Base-by-base conservation (phyloP, 2,329 filamentous ascomycete species). In the Colletotrichum liaoningense region DNA sequence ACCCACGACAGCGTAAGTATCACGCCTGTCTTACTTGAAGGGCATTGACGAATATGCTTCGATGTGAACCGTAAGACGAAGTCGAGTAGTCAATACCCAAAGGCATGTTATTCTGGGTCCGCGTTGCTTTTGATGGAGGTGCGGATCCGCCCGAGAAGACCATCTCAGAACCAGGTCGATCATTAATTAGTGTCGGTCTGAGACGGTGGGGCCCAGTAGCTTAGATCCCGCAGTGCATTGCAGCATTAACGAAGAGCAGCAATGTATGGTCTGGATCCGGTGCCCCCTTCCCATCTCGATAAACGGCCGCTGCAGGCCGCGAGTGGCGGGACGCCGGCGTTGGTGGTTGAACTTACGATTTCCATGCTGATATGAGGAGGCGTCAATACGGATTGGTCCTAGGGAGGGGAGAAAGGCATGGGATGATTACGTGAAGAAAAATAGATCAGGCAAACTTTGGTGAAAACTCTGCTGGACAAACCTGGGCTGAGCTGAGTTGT, bases 261-360 rank as follows among this genome's bases (percentile, higher is more conserved):
- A 22, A 57, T 56, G 24, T 11, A 24, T n/a, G 55, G 66, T 55
- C 66, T 73, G 67, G 59, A 59, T 56, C 54, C 54, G 42, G 56
- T 24, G 26, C 35, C 56, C 28, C 28, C 67, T 69, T 49, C 54
- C 70, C 58, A 65, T 70, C 67, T 71, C 35, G 24, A 71, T 63
- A 62, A 54, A 55, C 30, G 60, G 49, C 22, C 55, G 60, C 56
- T 63, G 49, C 56, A 73, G 49, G 35, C 60, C 33, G 26, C 30
- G 35, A 58, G 60, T 56, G 70, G 38, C 35, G 24, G 35, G 59
- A 49, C 24, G 59, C 49, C 26, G 33, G 12, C 24, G 52, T 35
- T 63, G 12, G 56, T 62, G n/a, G 58, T 52, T 54, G 22, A 72
- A 72, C 65, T 69, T 64, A 64, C 58, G 65, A 72, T 63, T 68